Conservation (phyloP, 768 basidiomycete genomes). For the Lepiota venenata region DNA sequence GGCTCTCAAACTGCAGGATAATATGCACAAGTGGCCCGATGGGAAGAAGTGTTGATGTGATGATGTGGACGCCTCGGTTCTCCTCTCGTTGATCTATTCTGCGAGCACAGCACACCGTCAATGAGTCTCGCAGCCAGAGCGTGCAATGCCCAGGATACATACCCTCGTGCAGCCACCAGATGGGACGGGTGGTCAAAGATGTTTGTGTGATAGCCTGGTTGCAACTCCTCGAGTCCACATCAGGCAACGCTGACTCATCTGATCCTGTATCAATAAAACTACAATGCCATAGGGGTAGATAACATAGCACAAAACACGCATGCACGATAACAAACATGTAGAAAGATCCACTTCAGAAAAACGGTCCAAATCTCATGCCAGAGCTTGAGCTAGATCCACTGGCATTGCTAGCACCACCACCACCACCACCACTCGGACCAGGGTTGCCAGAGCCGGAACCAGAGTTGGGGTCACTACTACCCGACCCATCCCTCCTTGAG, state of each 20-base stretch:
- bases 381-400: not conserved
- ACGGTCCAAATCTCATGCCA: not conserved
- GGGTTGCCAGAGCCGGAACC: not conserved
- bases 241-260: conserved; percentile 11
- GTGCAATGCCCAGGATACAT: too few species aligned
- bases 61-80: not conserved
- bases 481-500: not conserved
- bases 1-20: not conserved
- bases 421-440: not conserved
- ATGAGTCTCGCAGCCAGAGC: too few species aligned
- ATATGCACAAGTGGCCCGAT: not conserved
- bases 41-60: not conserved
- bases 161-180: too few species aligned
- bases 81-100: too few species aligned
- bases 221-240: not conserved
- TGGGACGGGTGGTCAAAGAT: not conserved
- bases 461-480: not conserved
- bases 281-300: not conserved
- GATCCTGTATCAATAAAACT: not conserved
- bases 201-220: not conserved
- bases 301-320: not conserved
- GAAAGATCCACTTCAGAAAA: not conserved
- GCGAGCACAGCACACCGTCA: too few species aligned
- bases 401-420: not conserved
- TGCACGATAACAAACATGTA: not conserved